Evolutionary conservation across 2,329 filamentous ascomycete genomes (phyloP), one percentile per base, ranked within the genome.

Genomic region (Venturiaceae sp.): DNA sequence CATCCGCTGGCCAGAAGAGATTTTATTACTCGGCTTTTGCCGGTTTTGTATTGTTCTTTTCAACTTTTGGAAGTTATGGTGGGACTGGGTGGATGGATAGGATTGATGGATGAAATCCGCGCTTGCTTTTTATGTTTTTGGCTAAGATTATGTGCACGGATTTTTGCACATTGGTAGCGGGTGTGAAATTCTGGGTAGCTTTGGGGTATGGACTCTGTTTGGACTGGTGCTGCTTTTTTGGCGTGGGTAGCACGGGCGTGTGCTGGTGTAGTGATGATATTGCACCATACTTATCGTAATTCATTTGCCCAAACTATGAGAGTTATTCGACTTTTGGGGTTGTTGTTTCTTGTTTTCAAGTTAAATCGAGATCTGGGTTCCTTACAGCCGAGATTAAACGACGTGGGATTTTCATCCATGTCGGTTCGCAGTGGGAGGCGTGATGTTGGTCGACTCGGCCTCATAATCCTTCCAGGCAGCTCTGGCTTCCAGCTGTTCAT

Each of bases 121-220:
- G n/a, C 30, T 50, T 50, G 14, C 23, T 50, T 13, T 50, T 50
- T n/a, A 23, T 50, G 13, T 50, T 47, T n/a, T 26, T 50, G 44
- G 26, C 13, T n/a, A 6, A 26, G 26, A 28, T 50, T n/a, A 28
- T 50, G 26, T 50, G 44, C 8, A 23, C 28, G 44, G 23, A 30
- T 50, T 50, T 50, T 16, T n/a, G 44, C 44, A 50, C 44, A 50
- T 50, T 50, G 44, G 44, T 50, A 50, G 44, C 44, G 44, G 44
- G 44, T 50, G 44, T 16, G 30, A 50, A 13, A 50, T 50, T n/a
- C 30, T 50, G 44, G 44, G 30, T 50, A 50, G 26, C 23, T n/a
- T 28, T 30, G 44, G 44, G 44, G 44, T 50, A 50, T 30, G 13
- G 44, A 26, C 30, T 26, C 30, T 50, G 19, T 23, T 7, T 44